Percentiles rank a stretch among this genome's conserved stretches.
phyloP scores from a whole-genome alignment of 2,329 filamentous ascomycete genomes.

The Hypoxylon sp. region DNA sequence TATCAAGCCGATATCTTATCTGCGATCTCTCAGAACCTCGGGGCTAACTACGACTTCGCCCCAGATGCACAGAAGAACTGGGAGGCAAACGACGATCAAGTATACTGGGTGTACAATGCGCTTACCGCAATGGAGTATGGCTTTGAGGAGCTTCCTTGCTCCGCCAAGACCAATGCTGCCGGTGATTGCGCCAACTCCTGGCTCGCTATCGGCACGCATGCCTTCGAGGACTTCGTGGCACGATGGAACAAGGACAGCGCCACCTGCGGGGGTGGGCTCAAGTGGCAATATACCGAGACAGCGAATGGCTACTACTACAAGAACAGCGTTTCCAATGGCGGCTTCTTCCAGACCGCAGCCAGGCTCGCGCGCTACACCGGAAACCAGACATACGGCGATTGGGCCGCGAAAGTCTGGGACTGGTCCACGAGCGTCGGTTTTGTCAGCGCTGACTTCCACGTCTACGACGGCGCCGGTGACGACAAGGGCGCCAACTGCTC shows the following conservation, averaged over 20 bases:
- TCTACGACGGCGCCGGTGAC: conserved; percentile 56
- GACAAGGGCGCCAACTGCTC: conserved; percentile 51
- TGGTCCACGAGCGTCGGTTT: conserved; percentile 57
- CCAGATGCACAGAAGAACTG: conserved; percentile 42
- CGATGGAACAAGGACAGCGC: conserved; percentile 64
- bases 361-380: conserved; percentile 69
- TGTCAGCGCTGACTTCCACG: conserved; percentile 52
- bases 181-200: conserved; percentile 57
- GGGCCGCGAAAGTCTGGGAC: conserved; percentile 67
- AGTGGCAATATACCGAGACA: conserved; percentile 70
- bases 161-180: conserved; percentile 52
- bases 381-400: conserved; percentile 68
- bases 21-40: conserved; percentile 44
- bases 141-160: conserved; percentile 53
- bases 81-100: conserved; percentile 62
- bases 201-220: conserved; percentile 63
- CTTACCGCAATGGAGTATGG: conserved; percentile 61
- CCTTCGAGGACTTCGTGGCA: conserved; percentile 64
- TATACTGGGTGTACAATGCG: conserved; percentile 63
- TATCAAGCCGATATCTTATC: conserved; percentile 45
- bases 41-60: conserved; percentile 45
- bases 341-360: conserved; percentile 57
- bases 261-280: conserved; percentile 66
- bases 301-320: conserved; percentile 71
- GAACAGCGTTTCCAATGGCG: conserved; percentile 54